Evolutionary conservation across 148 eudicot species (phyloP).

Genomic region (Bassia scoparia): DNA sequence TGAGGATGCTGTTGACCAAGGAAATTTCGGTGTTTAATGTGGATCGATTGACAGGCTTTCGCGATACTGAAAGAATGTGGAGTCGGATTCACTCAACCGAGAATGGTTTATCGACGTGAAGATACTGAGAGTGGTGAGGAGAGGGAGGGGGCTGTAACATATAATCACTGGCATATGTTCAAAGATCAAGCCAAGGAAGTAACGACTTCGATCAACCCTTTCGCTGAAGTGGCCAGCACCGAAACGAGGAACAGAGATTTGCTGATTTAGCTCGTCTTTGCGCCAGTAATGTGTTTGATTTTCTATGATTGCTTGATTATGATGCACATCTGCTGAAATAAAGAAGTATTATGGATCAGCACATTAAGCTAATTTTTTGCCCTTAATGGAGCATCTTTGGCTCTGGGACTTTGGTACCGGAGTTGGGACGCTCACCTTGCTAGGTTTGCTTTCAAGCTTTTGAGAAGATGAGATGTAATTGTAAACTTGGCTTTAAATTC

Average conservation of each 20-base stretch:
- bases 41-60: neutral
- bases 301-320: too few relatives aligned
- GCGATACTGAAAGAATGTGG: slow-evolving; percentile 8
- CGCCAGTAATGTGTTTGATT: neutral
- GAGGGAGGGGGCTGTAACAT: neutral
- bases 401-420: neutral
- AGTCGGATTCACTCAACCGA: slow-evolving; percentile 16
- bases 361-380: neutral
- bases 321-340: neutral
- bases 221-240: too few relatives aligned
- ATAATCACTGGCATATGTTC: neutral
- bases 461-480: neutral
- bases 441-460: too few relatives aligned
- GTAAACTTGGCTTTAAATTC: neutral
- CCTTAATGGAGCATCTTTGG: neutral
- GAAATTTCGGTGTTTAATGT: neutral
- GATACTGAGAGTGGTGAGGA: neutral
- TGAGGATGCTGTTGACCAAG: neutral
- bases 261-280: too few relatives aligned
- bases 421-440: too few relatives aligned
- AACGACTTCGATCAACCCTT: slow-evolving; percentile 5
- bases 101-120: slow-evolving; percentile 16
- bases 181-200: neutral
- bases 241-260: neutral
- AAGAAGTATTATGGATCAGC: neutral